Conservation (phyloP, 192 early-diverging fungal species). For the Powellomyces hirtus region DNA sequence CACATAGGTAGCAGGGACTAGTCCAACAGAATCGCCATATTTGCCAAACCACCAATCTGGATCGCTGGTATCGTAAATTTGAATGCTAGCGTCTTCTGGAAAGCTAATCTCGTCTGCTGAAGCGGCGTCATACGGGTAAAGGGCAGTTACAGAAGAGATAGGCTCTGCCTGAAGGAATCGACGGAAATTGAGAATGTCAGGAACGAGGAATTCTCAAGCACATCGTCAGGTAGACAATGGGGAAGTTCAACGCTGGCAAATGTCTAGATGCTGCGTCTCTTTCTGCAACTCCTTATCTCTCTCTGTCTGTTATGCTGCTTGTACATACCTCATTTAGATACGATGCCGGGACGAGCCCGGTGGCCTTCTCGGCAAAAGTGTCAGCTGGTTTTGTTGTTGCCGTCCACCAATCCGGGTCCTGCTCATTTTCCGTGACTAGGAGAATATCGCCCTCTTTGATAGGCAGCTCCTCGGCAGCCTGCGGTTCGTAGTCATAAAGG, state of each 20-base stretch:
- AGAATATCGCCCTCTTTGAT: constrained; percentile 73
- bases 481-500: constrained; percentile 81
- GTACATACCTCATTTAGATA: constrained; percentile 56
- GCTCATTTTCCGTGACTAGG: constrained; percentile 45
- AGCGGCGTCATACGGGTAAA: constrained; percentile 50
- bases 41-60: constrained; percentile 92
- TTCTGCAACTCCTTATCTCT: not conserved
- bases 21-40: constrained; percentile 70
- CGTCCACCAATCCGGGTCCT: constrained; percentile 54
- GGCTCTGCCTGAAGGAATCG: constrained; percentile 45
- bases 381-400: constrained; percentile 32
- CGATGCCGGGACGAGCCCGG: constrained; percentile 47
- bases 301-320: too few relatives aligned
- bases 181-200: too few relatives aligned
- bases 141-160: constrained; percentile 23
- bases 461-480: constrained; percentile 79
- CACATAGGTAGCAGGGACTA: constrained; percentile 87
- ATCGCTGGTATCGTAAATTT: constrained; percentile 80
- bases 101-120: constrained; percentile 54
- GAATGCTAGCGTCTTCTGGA: constrained; percentile 40
- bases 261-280: too few relatives aligned
- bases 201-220: too few relatives aligned
- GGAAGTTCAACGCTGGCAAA: too few relatives aligned
- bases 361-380: constrained; percentile 39
- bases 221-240: too few relatives aligned